Base-by-base conservation (phyloP, 345 rosid species). In the Cardamine occulta region DNA sequence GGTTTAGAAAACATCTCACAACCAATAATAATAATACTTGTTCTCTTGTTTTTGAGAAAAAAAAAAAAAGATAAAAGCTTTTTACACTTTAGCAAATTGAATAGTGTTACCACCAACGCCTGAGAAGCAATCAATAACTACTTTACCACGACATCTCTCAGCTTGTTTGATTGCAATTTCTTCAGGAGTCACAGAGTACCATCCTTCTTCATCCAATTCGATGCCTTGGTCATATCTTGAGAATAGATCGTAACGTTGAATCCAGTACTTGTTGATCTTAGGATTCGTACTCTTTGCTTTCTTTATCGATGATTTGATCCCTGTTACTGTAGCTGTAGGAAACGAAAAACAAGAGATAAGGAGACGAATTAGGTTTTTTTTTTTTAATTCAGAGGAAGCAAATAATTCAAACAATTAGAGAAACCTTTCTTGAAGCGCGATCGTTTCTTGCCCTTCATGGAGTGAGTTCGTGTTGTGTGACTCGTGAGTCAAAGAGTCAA, bases 61-160 rank as follows among this genome's bases (percentile, higher is more conserved):
- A 8, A n/a, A n/a, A 2, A 26, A 26, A 26, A 3, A 44, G 9
- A 60, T 4, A 13, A 39, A 34, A 39, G 21, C 14, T 42, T 60
- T 23, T 60, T 23, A 83, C 87, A 80, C 44, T 73, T 52, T 55
- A 55, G 86, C 87, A 24, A 86, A 84, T 57, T 86, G 89, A 67
- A 84, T 82, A 61, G 89, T 80, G 77, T 86, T 84, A 49, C 89
- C 87, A 32, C 89, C 85, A 63, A 86, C 86, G 3, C 85, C 84
- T 1, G 86, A 67, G 62, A 86, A 86, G 63, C 84, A 68, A 74
- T 86, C 89, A 47, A 86, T 80, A 1, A 86, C 80, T 1, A 74
- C 23, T 67, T 72, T 80, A 2, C 81, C 83, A 9, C 78, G 78
- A 58, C 85, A 86, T 70, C 69, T 82, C 65, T 80, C 70, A 2